Base-by-base conservation (phyloP, 169 alveolate species). In the Cryptosporidium tyzzeri region DNA sequence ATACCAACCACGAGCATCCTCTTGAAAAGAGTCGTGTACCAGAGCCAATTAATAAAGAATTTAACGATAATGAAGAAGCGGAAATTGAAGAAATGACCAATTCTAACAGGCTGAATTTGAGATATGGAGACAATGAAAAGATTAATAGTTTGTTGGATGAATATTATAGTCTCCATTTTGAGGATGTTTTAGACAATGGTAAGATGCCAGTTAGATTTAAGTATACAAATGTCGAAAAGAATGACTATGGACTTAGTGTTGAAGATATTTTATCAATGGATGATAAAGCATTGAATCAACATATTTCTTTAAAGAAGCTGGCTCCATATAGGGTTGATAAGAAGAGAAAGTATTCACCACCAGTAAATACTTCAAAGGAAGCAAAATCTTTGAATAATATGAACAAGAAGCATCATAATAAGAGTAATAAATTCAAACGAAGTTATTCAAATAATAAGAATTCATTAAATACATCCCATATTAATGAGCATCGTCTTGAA, bases 101-200 rank as follows among this genome's bases (percentile, higher is more conserved):
- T 2, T 9, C 29, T 3, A 51, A 53, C 18, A n/a, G 55, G 21
- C 12, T 59, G 35, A 61, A 12, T 23, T 29, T 62, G 39, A 80
- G 50, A 4, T 65, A 80, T 23, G 89, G 75, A 10, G 70, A 73
- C 18, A 37, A 59, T 67, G 84, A 55, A 18, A 9, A 35, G 26
- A 55, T 93, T 10, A 86, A 92, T 29, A 69, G 67, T n/a, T 21
- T 91, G 37, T 51, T 94, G 69, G 95, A 94, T 55, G 96, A 94
- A 26, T 94, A 93, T 70, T 93, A 93, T 50, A 86, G 92, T 29
- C 68, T 94, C 10, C 95, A 94, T 41, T 94, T 70, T 84, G 97
- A 94, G 51, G 97, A 94, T 73, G 85, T 94, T 18, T 86, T 94
- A 1, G 96, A 91, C 37, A 93, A 94, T 8, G 95, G 94, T 6